Conservation (phyloP, 2,329 filamentous ascomycete genomes). For the Curvularia eragrostidis region DNA sequence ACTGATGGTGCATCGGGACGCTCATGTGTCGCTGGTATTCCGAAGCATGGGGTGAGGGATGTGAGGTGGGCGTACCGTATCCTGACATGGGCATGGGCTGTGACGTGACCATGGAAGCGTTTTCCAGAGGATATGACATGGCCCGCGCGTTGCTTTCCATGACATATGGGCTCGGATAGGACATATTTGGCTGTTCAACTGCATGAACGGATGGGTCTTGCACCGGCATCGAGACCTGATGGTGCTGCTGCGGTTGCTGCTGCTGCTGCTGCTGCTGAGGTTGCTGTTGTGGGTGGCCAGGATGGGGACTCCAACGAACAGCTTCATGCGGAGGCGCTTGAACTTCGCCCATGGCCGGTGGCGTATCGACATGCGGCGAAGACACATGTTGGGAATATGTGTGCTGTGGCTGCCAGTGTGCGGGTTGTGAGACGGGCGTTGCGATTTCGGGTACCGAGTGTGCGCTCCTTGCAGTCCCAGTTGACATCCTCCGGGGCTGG, state of each 20-base stretch:
- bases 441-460: conserved; percentile 48
- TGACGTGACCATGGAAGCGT: conserved; percentile 44
- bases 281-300: conserved; percentile 43
- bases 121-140: conserved; percentile 51
- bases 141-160: conserved; percentile 48
- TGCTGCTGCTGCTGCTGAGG: conserved; percentile 44
- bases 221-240: conserved; percentile 43
- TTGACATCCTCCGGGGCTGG: conserved; percentile 48
- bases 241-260: conserved; percentile 44
- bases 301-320: conserved; percentile 46
- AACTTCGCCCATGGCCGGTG: conserved; percentile 40
- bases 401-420: conserved; percentile 48
- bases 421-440: conserved; percentile 46
- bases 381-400: conserved; percentile 42
- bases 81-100: conserved; percentile 49
- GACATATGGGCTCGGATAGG: conserved; percentile 47
- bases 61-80: conserved; percentile 48
- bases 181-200: conserved; percentile 37
- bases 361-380: conserved; percentile 46
- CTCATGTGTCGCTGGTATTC: conserved; percentile 50
- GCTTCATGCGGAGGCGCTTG: conserved; percentile 36
- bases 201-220: conserved; percentile 43
- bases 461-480: conserved; percentile 47
- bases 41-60: conserved; percentile 45
- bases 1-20: conserved; percentile 44